Evolutionary conservation across 768 basidiomycete species (phyloP), one percentile per base, ranked within the genome.

Genomic region (Cubamyces lactineus): DNA sequence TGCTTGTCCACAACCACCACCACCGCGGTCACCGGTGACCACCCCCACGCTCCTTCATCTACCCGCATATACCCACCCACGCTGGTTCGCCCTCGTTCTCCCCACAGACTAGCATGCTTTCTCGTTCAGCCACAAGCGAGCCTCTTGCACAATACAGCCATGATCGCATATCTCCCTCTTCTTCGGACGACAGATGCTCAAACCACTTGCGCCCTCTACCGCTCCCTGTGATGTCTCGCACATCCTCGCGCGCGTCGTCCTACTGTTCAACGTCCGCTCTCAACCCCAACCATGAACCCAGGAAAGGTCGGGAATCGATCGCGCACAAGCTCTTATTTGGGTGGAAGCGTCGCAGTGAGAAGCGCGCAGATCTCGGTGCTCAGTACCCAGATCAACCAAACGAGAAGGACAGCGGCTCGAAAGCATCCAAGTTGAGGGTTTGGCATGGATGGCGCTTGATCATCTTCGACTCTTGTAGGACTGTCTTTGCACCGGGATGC

Each of bases 381-480:
- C 62, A 55, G 21, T 48, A 34, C 47, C 28, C 53, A 11, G 62
- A 28, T 15, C 54, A 28, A 54, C 69, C 28, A 50, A 40, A 42
- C 43, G 53, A 61, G 24, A 59, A 67, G 28, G 53, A 50, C 17
- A 58, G 54, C 38, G 61, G 39, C 21, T 9, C 24, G 4, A 46
- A 49, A 16, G 62, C 55, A 26, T 49, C 45, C 16, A 47, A 53
- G 11, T 53, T 68, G 59, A 64, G 66, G 19, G 39, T 60, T 5
- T 79, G 73, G 74, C 70, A 77, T 46, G 87, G 87, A 17, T 86
- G 87, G 84, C 80, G 71, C 62, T 63, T 79, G 26, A 77, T 86
- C 42, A 59, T 87, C 49, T 74, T 80, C 56, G 81, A 81, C 53
- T 87, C 87, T 49, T 88, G 86, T 87, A 65, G 63, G 85, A 70